These are phyloP conservation scores for Dactylonectria estremocensis DNA, from an alignment of 2,329 filamentous ascomycete species.

Conservation along the genomic window DNA sequence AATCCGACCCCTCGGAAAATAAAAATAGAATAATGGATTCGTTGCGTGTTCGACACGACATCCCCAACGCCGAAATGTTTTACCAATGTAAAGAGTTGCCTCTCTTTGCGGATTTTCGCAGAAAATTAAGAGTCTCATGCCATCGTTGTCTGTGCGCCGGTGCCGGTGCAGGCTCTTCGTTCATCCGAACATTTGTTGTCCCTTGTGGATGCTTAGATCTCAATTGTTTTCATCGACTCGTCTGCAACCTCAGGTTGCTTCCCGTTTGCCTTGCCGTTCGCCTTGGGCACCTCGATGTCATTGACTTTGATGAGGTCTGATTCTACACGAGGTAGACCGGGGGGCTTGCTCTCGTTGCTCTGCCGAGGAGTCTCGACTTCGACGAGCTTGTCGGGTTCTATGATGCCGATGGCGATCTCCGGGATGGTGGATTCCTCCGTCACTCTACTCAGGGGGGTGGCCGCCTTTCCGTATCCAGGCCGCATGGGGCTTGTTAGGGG, in stretches of 20 bases:
- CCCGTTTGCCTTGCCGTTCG: constrained; percentile 62
- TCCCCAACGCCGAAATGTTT: constrained; percentile 48
- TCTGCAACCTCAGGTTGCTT: constrained; percentile 63
- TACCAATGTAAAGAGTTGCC: constrained; percentile 42
- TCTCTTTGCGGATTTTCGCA: constrained; percentile 49
- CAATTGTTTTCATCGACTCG: constrained; percentile 73
- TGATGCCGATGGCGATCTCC: constrained; percentile 55
- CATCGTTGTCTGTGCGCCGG: constrained; percentile 49
- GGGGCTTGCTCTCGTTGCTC: constrained; percentile 59
- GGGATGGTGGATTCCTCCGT: constrained; percentile 74
- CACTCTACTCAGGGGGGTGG: constrained; percentile 81
- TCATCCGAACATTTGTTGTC: constrained; percentile 34
- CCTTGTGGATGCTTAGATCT: constrained; percentile 61
- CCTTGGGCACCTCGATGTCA: constrained; percentile 58
- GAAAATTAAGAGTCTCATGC: constrained; percentile 52
- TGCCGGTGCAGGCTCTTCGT: constrained; percentile 42
- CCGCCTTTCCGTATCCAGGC: constrained; percentile 73
- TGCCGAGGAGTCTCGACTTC: constrained; percentile 69
- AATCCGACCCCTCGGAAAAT: constrained; percentile 23
- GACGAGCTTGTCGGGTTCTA: constrained; percentile 66
- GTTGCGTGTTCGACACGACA: constrained; percentile 47
- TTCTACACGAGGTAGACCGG: constrained; percentile 53
- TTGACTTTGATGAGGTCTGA: constrained; percentile 57
- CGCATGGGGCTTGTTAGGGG: constrained; percentile 76
- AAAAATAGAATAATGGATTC: constrained; percentile 40